Evolutionary conservation across 345 rosid genomes (phyloP), one percentile per base, ranked within the genome.

Genomic region (Nephelium lappaceum): DNA sequence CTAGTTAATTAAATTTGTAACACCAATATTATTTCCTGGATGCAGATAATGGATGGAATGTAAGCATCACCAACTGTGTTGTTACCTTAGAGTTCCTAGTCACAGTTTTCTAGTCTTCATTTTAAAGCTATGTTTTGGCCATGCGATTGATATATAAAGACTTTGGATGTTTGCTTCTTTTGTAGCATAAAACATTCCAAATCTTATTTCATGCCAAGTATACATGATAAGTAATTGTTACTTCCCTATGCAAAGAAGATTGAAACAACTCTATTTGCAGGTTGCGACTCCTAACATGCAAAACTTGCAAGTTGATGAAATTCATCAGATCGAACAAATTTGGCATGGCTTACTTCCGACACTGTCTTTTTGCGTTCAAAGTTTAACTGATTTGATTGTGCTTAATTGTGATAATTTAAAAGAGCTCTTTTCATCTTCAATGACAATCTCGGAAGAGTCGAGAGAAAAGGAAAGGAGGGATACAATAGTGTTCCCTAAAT

Each of bases 371-470:
- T n/a, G 64, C 5, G 18, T 71, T 55, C 23, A 47, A 51, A 82
- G 67, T 11, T 58, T 75, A 53, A 60, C 76, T 18, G 4, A 5
- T 11, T 60, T 82, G 65, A 27, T 0, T 6, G 36, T 79, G 24
- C 11, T 23, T 3, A 60, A 49, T 11, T 82, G 85, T 38, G 11
- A 15, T 8, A 45, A 72, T 45, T 60, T 79, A 5, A 76, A 63
- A n/a, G 71, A 65, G 61, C 16, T 82, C 14, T 75, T 78, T 7
- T 11, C 76, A 19, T 65, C 70, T 23, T 75, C 71, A 8, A 41
- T 41, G 43, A 27, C 55, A 21, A 11, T 58, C 5, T 24, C n/a
- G 5, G 55, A 60, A 15, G 51, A 10, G 8, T 8, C 25, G 1
- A n/a, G 31, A n/a, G 4, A 67, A 67, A 16, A 19, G 36, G 7